Evolutionary conservation across 495 filamentous ascomycete species (phyloP), one percentile per base, ranked within the genome.

Genomic region (Xylaria grammica): DNA sequence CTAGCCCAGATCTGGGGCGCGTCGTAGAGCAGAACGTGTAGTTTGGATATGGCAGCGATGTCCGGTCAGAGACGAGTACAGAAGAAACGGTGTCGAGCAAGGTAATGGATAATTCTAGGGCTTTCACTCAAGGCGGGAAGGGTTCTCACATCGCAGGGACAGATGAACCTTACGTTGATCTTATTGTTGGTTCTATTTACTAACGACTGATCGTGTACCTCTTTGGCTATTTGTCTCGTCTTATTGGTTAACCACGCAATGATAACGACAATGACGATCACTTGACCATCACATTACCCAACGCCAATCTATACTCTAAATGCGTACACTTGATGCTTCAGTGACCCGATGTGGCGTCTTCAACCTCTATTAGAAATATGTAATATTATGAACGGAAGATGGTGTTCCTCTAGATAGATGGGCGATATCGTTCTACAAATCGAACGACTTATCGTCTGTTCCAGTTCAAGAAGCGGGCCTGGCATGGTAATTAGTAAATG

Each of bases 391-490:
- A 60, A 48, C 13, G 2, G 24, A 30, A 6, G 8, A 24, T 13
- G 2, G 45, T 48, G 19, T 15, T 45, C 9, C 1, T 49, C 36
- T 48, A 17, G 13, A 10, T 49, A 7, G 11, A 3, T 26, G 29
- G 27, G 22, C 46, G 26, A 29, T 24, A 6, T 17, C 13, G 36
- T 44, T 7, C 15, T 50, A 17, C 1, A 32, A 29, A 49, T 26
- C 15, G 19, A 27, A 9, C 5, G 2, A 29, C 24, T 38, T 54
- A 63, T 19, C 61, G 61, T 50, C 52, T 63, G 45, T 64, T 64
- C 53, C 53, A 64, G 53, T 64, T 64, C 53, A 64, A 19, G 53
- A 57, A 64, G 34, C 62, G 62, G n/a, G 62, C 30, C 62, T 64
- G 19, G 22, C 1, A 10, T n/a, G 50, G 20, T 3, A 22, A 20